Conservation (phyloP, 108 stramenopile species). For the Schizochytrium sp. region DNA sequence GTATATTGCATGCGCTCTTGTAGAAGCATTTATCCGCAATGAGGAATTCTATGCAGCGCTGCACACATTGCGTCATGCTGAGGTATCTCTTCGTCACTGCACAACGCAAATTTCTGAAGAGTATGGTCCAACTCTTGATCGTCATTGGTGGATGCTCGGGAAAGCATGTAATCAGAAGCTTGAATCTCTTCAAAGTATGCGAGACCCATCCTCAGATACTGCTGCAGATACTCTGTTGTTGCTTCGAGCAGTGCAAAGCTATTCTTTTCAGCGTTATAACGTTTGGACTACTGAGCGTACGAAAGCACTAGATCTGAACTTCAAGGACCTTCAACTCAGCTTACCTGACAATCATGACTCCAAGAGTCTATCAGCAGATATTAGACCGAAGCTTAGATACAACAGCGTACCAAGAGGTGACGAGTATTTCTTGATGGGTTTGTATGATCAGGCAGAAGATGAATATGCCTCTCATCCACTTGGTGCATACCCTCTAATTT, state of each 20-base stretch:
- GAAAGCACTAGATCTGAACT: background rate
- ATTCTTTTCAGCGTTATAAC: background rate
- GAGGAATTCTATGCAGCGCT: background rate
- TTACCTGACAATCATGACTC: background rate
- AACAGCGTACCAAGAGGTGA: background rate
- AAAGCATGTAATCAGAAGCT: too few species aligned
- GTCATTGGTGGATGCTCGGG: slow-evolving; percentile 25
- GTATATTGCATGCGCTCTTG: background rate
- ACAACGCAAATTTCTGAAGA: background rate
- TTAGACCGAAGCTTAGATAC: background rate
- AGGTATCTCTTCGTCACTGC: background rate
- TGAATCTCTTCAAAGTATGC: too few species aligned
- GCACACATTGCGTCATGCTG: background rate
- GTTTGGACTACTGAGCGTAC: background rate
- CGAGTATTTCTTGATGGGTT: background rate
- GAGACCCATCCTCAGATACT: too few species aligned
- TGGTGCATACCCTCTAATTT: slow-evolving; percentile 20
- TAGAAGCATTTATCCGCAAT: background rate
- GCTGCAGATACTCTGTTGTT: too few species aligned
- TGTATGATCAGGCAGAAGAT: background rate
- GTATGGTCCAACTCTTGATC: background rate
- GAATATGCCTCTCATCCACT: background rate
- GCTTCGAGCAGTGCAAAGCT: background rate
- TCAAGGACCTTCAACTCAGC: background rate
- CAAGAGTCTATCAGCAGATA: background rate